Conservation (phyloP, 2,329 filamentous ascomycete species). For the Fusarium mangiferae region DNA sequence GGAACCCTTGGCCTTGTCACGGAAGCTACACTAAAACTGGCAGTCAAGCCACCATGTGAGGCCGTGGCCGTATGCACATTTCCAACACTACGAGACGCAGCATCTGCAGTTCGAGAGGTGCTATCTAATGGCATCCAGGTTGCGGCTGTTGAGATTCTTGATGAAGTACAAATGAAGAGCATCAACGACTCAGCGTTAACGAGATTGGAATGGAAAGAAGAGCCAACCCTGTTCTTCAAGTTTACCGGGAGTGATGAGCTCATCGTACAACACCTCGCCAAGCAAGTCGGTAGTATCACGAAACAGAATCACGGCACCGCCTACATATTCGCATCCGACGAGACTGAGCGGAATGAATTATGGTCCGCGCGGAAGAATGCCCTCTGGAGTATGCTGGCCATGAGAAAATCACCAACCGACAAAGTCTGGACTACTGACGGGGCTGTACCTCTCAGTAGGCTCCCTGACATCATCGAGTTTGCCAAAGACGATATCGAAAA, state of each 20-base stretch:
- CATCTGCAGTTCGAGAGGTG: conserved; percentile 75
- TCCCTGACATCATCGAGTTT: conserved; percentile 80
- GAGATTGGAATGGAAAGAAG: conserved; percentile 75
- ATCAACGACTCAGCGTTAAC: conserved; percentile 80
- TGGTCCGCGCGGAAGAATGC: conserved; percentile 87
- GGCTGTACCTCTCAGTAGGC: conserved; percentile 78
- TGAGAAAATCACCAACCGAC: conserved; percentile 57
- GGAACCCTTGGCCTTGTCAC: conserved; percentile 84
- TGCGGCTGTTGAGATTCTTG: conserved; percentile 86
- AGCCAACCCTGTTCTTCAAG: conserved; percentile 85
- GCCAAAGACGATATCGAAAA: conserved; percentile 91
- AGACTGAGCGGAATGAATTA: conserved; percentile 75
- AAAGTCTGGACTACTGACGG: conserved; percentile 77
- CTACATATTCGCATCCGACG: conserved; percentile 81
- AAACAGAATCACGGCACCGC: conserved; percentile 58
- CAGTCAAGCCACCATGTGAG: conserved; percentile 78
- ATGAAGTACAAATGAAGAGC: conserved; percentile 86
- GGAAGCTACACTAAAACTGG: conserved; percentile 72
- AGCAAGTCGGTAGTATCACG: conserved; percentile 71
- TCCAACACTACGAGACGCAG: conserved; percentile 78
- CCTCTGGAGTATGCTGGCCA: conserved; percentile 81
- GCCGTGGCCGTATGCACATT: conserved; percentile 85
- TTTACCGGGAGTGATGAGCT: conserved; percentile 81
- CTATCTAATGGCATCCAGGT: conserved; percentile 78
- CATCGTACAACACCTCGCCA: conserved; percentile 83